Conservation (phyloP, 305 asterid species). For the Fraxinus angustifolia region DNA sequence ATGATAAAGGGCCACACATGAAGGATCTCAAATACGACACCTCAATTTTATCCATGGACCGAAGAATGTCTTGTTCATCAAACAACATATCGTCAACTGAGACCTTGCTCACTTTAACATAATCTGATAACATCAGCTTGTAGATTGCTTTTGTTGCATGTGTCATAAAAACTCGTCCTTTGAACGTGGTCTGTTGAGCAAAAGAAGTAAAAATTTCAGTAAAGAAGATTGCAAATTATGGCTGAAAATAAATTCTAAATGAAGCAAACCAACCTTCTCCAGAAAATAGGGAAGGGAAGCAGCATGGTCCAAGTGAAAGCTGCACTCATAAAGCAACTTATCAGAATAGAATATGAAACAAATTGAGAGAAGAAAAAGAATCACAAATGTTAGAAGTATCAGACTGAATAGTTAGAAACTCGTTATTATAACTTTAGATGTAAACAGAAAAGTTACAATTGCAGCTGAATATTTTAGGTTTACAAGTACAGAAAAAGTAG, state of each 20-base stretch:
- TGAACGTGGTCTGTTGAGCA: slow-evolving; percentile 70
- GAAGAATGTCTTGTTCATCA: slow-evolving; percentile 74
- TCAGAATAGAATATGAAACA: slow-evolving; percentile 10
- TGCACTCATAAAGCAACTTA: slow-evolving; percentile 33
- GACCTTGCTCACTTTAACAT: slow-evolving; percentile 96
- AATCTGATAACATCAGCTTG: slow-evolving; percentile 84
- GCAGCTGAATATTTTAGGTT: background rate
- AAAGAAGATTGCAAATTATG: slow-evolving; percentile 14
- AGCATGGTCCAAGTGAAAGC: slow-evolving; percentile 99
- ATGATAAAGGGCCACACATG: slow-evolving; percentile 20
- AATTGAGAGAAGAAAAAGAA: slow-evolving; percentile 8
- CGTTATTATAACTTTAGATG: background rate
- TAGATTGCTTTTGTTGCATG: slow-evolving; percentile 98
- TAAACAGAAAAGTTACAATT: background rate
- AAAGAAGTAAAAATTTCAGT: slow-evolving; percentile 13
- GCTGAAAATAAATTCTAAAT: slow-evolving; percentile 22
- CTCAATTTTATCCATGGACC: slow-evolving; percentile 94
- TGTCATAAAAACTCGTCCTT: slow-evolving; percentile 93
- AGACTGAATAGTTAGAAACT: background rate
- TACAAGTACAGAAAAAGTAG: background rate
- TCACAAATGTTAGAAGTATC: slow-evolving; percentile 13
- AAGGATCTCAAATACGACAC: slow-evolving; percentile 24
- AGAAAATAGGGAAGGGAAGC: slow-evolving; percentile 98
- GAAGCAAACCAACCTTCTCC: slow-evolving; percentile 62
- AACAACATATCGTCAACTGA: slow-evolving; percentile 94